phyloP scores from a whole-genome alignment of 345 rosid species.

The Hibiscus mutabilis region DNA sequence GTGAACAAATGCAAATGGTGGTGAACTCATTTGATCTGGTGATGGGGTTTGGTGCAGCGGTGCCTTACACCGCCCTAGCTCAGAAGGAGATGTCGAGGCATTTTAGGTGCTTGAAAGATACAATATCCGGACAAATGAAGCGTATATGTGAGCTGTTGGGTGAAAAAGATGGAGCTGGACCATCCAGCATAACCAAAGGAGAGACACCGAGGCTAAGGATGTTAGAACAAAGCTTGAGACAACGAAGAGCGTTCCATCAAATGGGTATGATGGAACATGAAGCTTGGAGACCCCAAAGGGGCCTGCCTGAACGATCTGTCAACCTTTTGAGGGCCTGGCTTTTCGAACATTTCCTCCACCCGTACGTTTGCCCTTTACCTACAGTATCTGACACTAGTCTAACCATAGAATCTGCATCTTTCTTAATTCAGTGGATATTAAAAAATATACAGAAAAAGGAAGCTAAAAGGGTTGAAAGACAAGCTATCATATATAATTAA shows the following conservation, averaged over 20 bases:
- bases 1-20: slow-evolving; percentile 96
- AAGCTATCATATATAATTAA: slow-evolving; percentile 1
- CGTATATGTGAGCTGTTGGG: slow-evolving; percentile 74
- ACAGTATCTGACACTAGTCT: background rate
- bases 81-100: slow-evolving; percentile 98
- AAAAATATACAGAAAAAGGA: background rate
- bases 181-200: slow-evolving; percentile 77
- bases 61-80: slow-evolving; percentile 87
- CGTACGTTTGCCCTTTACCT: slow-evolving; percentile 54
- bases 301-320: slow-evolving; percentile 96
- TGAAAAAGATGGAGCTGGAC: slow-evolving; percentile 63
- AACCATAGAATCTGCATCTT: slow-evolving; percentile 1
- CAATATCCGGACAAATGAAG: slow-evolving; percentile 60
- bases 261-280: slow-evolving; percentile 98
- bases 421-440: background rate
- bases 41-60: slow-evolving; percentile 85
- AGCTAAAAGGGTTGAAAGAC: slow-evolving; percentile 1
- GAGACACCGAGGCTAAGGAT: slow-evolving; percentile 81
- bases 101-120: slow-evolving; percentile 85
- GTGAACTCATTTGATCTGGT: slow-evolving; percentile 92
- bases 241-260: slow-evolving; percentile 82
- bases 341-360: slow-evolving; percentile 97
- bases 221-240: slow-evolving; percentile 82
- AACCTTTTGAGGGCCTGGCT: slow-evolving; percentile 94
- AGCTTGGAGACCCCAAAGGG: slow-evolving; percentile 96